phyloP scores from a whole-genome alignment of 2,329 filamentous ascomycete genomes.

The Phaeosphaeriaceae sp. region DNA sequence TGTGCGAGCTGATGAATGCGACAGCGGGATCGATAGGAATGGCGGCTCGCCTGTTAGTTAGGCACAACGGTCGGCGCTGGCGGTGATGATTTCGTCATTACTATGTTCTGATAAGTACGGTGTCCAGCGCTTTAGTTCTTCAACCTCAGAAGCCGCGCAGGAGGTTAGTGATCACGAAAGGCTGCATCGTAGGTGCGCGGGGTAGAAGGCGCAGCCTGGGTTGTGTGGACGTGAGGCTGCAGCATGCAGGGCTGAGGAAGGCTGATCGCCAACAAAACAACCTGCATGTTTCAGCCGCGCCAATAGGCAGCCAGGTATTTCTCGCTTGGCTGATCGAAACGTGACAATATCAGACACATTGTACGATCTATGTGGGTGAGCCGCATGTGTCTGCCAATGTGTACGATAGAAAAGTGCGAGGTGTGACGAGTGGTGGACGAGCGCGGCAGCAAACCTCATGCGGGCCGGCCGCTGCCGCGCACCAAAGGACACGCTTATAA shows the following conservation, averaged over 20 bases:
- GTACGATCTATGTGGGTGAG: not conserved
- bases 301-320: not conserved
- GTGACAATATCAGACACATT: not conserved
- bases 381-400: not conserved
- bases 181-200: not conserved
- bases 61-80: not conserved
- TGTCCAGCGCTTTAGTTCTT: not conserved
- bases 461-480: not conserved
- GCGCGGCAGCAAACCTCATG: not conserved
- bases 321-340: not conserved
- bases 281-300: not conserved
- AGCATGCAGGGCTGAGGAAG: not conserved
- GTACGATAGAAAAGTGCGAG: not conserved
- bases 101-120: not conserved
- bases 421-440: not conserved
- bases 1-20: not conserved
- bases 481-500: not conserved
- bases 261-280: not conserved
- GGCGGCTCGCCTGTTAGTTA: not conserved
- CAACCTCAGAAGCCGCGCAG: not conserved
- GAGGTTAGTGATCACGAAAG: not conserved
- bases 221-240: not conserved
- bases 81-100: not conserved
- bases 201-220: not conserved
- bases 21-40: not conserved